Evolutionary conservation across 2,329 filamentous ascomycete species (phyloP).

Genomic region (Sphaerulina vaccinii): DNA sequence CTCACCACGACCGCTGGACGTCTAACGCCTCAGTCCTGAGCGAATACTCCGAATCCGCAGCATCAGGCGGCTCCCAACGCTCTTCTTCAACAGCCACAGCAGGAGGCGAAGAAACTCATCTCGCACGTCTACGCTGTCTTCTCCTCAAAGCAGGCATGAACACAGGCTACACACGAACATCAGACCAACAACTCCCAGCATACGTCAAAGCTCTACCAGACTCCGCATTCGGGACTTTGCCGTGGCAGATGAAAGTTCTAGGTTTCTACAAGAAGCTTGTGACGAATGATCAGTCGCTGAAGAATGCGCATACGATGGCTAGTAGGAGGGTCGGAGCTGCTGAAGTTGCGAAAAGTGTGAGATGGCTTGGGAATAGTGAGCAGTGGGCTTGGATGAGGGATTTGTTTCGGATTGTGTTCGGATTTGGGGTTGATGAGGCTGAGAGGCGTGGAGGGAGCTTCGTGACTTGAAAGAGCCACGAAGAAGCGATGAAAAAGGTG

Average conservation of each 20-base stretch:
- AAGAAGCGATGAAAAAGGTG: constrained; percentile 1
- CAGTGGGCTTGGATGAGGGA: constrained; percentile 80
- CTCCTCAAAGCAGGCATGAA: constrained; percentile 83
- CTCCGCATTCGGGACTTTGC: constrained; percentile 72
- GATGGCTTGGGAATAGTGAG: constrained; percentile 68
- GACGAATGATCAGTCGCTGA: constrained; percentile 67
- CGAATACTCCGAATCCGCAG: constrained; percentile 68
- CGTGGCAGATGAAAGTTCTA: constrained; percentile 69
- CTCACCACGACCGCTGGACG: constrained; percentile 70
- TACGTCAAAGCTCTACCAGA: constrained; percentile 75
- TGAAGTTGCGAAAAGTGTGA: constrained; percentile 79
- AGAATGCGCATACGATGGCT: constrained; percentile 55
- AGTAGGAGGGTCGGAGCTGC: constrained; percentile 62
- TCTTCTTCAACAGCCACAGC: constrained; percentile 72
- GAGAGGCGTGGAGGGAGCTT: constrained; percentile 26
- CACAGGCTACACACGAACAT: constrained; percentile 69
- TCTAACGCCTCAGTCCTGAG: constrained; percentile 74
- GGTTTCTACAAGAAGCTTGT: constrained; percentile 80
- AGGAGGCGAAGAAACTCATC: constrained; percentile 69
- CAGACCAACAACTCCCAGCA: constrained; percentile 59
- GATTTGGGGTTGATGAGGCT: constrained; percentile 77
- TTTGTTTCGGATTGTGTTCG: constrained; percentile 80
- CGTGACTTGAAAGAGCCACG: constrained; percentile 18
- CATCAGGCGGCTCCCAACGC: constrained; percentile 54
- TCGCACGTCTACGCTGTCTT: constrained; percentile 73